Conservation (phyloP, 495 filamentous ascomycete species). For the Talaromyces stipitatus region DNA sequence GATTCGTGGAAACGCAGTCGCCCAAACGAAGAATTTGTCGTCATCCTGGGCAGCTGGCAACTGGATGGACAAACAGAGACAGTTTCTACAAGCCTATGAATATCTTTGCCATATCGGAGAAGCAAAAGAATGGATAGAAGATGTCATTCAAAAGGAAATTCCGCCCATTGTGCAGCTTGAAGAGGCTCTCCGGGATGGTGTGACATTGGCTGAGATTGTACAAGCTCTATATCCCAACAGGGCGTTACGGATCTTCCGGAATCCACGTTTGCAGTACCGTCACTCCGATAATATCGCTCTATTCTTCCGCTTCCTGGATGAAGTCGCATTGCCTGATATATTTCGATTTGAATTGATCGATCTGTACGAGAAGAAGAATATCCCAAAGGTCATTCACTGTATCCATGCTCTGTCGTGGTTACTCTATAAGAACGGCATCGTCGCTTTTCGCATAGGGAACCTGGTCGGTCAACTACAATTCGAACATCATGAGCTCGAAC, state of each 20-base stretch:
- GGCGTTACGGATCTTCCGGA: conserved; percentile 72
- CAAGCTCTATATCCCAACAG: conserved; percentile 75
- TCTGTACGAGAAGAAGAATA: conserved; percentile 99
- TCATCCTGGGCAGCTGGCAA: conserved; percentile 76
- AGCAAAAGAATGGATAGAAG: conserved; percentile 99
- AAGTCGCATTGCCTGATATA: conserved; percentile 93
- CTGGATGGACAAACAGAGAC: conserved; percentile 98
- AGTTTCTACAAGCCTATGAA: conserved; percentile 96
- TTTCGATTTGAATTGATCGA: conserved; percentile 98
- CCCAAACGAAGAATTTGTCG: conserved; percentile 37
- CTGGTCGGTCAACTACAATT: conserved; percentile 95
- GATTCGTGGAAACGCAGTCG: conserved; percentile 36
- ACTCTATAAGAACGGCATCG: conserved; percentile 86
- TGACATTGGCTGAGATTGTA: conserved; percentile 94
- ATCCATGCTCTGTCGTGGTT: conserved; percentile 96
- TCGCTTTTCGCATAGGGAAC: conserved; percentile 96
- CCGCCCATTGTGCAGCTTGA: conserved; percentile 95
- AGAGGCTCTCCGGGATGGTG: conserved; percentile 85
- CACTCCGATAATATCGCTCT: conserved; percentile 95
- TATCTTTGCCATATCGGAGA: conserved; percentile 99
- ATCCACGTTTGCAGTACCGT: conserved; percentile 79
- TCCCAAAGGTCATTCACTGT: conserved; percentile 98
- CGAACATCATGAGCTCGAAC: conserved; percentile 94
- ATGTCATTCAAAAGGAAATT: conserved; percentile 79
- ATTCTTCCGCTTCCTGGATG: conserved; percentile 88